Evolutionary conservation across 177 flowering plant species (phyloP).

Genomic region (Vitis hybrid): DNA sequence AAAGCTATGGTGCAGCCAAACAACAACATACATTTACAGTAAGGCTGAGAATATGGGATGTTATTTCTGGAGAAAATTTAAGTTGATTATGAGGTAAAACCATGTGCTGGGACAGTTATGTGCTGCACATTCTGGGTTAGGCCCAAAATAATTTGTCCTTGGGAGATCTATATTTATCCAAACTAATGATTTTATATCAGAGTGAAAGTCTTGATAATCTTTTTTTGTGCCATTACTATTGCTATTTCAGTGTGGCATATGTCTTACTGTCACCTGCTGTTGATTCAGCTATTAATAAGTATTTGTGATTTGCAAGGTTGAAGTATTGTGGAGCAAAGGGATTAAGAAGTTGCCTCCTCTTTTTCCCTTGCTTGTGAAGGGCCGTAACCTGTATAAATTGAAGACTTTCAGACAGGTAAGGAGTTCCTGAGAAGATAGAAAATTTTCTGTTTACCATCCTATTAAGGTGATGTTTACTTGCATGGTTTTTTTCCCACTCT

Average conservation of each 20-base stretch:
- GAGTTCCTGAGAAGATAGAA: neutral
- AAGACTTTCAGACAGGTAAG: slow-evolving; percentile 65
- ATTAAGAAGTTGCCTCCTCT: slow-evolving; percentile 52
- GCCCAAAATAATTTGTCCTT: neutral
- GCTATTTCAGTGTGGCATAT: neutral
- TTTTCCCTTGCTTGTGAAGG: slow-evolving; percentile 69
- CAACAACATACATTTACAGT: slow-evolving; percentile 86
- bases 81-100: neutral
- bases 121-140: neutral
- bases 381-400: slow-evolving; percentile 62
- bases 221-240: neutral
- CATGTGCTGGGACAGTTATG: neutral
- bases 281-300: slow-evolving; percentile 3
- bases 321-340: slow-evolving; percentile 71
- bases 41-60: slow-evolving; percentile 15
- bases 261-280: neutral
- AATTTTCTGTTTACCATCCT: neutral
- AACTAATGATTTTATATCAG: neutral
- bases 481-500: slow-evolving; percentile 1
- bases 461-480: neutral
- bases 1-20: slow-evolving; percentile 73
- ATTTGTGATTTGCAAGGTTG: slow-evolving; percentile 44
- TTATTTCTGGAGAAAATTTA: slow-evolving; percentile 6
- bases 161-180: neutral
- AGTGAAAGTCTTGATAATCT: neutral